phyloP scores from a whole-genome alignment of 176 grass and related monocot species.

The Lolium perenne region DNA sequence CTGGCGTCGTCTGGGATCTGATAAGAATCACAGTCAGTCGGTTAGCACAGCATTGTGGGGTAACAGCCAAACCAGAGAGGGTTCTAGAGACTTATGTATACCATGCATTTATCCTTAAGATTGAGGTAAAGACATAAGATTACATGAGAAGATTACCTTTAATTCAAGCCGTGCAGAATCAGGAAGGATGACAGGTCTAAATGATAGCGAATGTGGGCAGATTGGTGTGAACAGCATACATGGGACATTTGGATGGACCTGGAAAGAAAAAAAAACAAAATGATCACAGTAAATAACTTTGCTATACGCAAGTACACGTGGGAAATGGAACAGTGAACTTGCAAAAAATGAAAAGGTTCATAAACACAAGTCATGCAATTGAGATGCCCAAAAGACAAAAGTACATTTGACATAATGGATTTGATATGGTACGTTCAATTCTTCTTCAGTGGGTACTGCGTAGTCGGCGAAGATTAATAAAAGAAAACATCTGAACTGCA shows the following conservation, averaged over 20 bases:
- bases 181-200: conserved; percentile 96
- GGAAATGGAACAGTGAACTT: conserved; percentile 3
- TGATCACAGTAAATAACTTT: neutral
- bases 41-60: neutral
- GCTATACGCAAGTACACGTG: neutral
- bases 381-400: neutral
- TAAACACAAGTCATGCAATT: neutral
- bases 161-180: conserved; percentile 89
- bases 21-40: conserved; percentile 19
- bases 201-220: conserved; percentile 93
- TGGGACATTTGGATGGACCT: conserved; percentile 97
- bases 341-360: neutral
- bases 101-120: neutral
- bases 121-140: neutral
- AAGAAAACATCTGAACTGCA: neutral
- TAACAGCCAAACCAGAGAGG: neutral
- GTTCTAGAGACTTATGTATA: neutral
- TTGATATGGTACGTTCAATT: neutral
- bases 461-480: neutral
- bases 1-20: conserved; percentile 92
- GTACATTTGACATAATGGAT: neutral
- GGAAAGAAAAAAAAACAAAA: conserved; percentile 50
- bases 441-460: too few relatives aligned
- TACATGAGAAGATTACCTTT: conserved; percentile 55
- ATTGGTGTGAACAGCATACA: conserved; percentile 99